A percentile compares a stretch with the other conserved stretches of the same genome.
These are phyloP conservation scores for Entrophospora sp. DNA, from an alignment of 192 early-diverging fungal species.

Conservation along the genomic window DNA sequence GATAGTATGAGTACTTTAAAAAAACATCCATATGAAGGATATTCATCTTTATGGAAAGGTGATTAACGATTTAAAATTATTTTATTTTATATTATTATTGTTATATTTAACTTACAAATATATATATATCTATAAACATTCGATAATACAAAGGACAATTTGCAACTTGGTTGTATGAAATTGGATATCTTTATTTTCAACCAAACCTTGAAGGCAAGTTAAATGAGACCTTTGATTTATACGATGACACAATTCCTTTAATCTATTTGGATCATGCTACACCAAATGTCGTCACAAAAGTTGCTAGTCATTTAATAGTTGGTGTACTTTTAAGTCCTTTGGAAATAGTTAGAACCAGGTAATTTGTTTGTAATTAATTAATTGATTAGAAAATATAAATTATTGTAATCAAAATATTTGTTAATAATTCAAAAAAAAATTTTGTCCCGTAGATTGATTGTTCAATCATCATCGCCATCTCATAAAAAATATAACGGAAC, in stretches of 20 bases:
- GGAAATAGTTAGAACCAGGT: slow-evolving; percentile 84
- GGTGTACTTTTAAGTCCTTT: slow-evolving; percentile 82
- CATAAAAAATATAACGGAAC: slow-evolving; percentile 77
- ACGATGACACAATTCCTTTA: slow-evolving; percentile 73
- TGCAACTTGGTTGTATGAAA: slow-evolving; percentile 69
- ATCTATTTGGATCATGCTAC: slow-evolving; percentile 50
- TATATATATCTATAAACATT: background rate
- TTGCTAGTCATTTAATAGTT: slow-evolving; percentile 63
- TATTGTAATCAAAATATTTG: too few relatives aligned
- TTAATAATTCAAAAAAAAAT: too few relatives aligned
- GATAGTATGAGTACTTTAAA: slow-evolving; percentile 42
- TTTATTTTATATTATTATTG: too few relatives aligned
- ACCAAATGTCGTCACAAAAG: slow-evolving; percentile 59
- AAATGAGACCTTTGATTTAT: slow-evolving; percentile 87
- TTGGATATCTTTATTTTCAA: slow-evolving; percentile 65
- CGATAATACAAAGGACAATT: slow-evolving; percentile 63
- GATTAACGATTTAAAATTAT: background rate
- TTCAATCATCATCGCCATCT: slow-evolving; percentile 69
- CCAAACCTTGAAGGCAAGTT: slow-evolving; percentile 78
- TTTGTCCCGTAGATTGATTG: slow-evolving; percentile 78
- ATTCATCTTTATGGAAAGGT: slow-evolving; percentile 45
- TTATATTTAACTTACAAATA: background rate
- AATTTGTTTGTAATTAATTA: slow-evolving; percentile 4
- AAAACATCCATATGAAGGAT: slow-evolving; percentile 60
- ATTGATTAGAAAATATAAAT: background rate